Evolutionary conservation across 2,329 filamentous ascomycete species (phyloP), one percentile per base, ranked within the genome.

Genomic region (Cercospora sojina): DNA sequence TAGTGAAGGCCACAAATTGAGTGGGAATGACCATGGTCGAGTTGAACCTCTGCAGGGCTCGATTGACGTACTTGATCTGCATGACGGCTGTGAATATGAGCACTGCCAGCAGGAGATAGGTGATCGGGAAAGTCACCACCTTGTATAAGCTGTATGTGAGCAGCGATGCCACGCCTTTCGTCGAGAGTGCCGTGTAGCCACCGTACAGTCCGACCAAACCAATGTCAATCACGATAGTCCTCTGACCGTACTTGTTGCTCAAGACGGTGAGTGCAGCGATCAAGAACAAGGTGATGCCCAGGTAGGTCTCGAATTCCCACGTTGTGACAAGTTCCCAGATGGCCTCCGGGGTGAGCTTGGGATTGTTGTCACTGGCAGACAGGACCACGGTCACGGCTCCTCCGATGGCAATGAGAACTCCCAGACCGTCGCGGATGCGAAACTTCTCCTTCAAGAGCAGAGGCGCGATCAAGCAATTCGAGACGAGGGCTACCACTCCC

Each of bases 11-110:
- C 59, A 99, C 95, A 74, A 99, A 99, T 75, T 99, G 95, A 13
- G 95, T 95, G 0, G 95, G 95, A 69, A 99, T 99, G 72, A 99
- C 95, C 77, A 97, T 93, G 0, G 95, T 99, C 6, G 95, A 97
- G 78, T 97, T 92, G 81, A 98, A 99, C 56, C 91, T 88, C 77
- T 97, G 93, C 61, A 99, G 83, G 1, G 90, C 89, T 60, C 87
- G 91, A 81, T 98, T 99, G 77, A 99, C 87, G 77, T 98, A 99
- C 76, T 92, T 94, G 73, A 99, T 94, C 80, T 99, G 95, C 90
- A 98, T 93, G 67, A 99, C 83, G 6, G 95, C 95, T 1, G 94
- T 98, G 55, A 83, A 86, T 18, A 95, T 84, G 27, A 99, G 85
- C 58, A 98, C 85, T 59, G 90, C 82, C 8, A 95, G 78, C n/a